Percentiles rank a stretch among this genome's conserved stretches.
These are phyloP conservation scores for Raffaelea ambrosiae DNA, from an alignment of 2,329 filamentous ascomycete species.

Conservation along the genomic window DNA sequence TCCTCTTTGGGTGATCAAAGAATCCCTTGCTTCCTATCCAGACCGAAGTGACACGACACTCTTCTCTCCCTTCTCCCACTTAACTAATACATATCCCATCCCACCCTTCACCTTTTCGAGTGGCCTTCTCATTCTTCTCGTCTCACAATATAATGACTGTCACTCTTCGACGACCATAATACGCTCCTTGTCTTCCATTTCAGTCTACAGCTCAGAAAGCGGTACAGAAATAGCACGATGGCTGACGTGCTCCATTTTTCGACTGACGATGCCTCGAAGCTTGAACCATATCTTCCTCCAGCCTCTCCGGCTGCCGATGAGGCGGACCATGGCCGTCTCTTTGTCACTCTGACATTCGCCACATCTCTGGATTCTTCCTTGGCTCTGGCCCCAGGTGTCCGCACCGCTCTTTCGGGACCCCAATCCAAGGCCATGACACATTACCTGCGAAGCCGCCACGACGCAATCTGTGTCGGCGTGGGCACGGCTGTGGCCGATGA, in stretches of 20 bases:
- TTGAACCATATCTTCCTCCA: constrained; percentile 16
- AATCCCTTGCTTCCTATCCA: no score
- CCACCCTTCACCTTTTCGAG: no score
- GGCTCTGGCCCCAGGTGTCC: constrained; percentile 67
- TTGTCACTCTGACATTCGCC: constrained; percentile 81
- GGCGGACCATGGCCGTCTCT: constrained; percentile 23
- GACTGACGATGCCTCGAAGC: constrained; percentile 12
- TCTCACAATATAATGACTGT: no score
- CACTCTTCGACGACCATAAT: no score
- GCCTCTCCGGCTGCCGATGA: not conserved
- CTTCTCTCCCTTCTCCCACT: no score
- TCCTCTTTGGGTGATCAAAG: no score
- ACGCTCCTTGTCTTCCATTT: no score
- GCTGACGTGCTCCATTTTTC: constrained; percentile 15
- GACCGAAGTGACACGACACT: no score
- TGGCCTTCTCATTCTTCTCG: no score
- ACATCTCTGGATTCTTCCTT: constrained; percentile 79
- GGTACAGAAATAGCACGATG: constrained; percentile 2
- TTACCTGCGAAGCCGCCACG: constrained; percentile 72
- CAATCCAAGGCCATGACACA: constrained; percentile 90
- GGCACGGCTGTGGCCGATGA: constrained; percentile 80
- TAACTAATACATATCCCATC: no score
- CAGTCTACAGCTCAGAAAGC: no score
- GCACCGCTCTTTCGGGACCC: constrained; percentile 74
- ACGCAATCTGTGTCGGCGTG: constrained; percentile 77